phyloP scores from a whole-genome alignment of 2,329 filamentous ascomycete species.

The Arthrobotrys entomopaga region DNA sequence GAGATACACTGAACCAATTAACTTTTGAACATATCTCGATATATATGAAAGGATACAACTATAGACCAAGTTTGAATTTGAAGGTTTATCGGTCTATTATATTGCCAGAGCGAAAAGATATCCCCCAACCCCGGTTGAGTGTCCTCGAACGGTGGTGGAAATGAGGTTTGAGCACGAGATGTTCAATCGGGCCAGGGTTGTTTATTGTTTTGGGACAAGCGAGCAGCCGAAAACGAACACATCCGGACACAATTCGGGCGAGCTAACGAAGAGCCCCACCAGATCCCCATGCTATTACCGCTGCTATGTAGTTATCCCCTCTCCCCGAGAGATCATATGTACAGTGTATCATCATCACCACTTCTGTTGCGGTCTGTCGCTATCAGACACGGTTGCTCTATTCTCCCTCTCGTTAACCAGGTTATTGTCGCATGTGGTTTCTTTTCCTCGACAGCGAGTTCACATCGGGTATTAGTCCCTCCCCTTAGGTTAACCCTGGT shows the following conservation, averaged over 20 bases:
- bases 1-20: too few relatives aligned
- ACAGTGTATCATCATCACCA: slow-evolving; percentile 17
- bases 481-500: too few relatives aligned
- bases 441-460: slow-evolving; percentile 8
- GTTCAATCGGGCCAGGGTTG: slow-evolving; percentile 21
- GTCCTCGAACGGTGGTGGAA: not conserved
- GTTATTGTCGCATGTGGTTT: slow-evolving; percentile 11
- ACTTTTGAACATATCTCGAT: too few relatives aligned
- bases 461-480: slow-evolving; percentile 3
- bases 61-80: too few relatives aligned
- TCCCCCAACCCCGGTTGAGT: not conserved
- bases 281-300: slow-evolving; percentile 8
- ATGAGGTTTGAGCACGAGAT: not conserved
- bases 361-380: slow-evolving; percentile 12
- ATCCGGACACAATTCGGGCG: not conserved
- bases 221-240: slow-evolving; percentile 19
- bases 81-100: too few relatives aligned
- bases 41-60: too few relatives aligned
- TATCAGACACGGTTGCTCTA: not conserved
- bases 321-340: not conserved
- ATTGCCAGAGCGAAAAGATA: not conserved
- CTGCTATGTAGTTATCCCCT: not conserved
- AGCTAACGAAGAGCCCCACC: slow-evolving; percentile 26
- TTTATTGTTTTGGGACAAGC: slow-evolving; percentile 53
- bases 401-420: not conserved